Evolutionary conservation across 176 grass and related monocot species (phyloP), one percentile per base, ranked within the genome.

Genomic region (Lolium perenne): DNA sequence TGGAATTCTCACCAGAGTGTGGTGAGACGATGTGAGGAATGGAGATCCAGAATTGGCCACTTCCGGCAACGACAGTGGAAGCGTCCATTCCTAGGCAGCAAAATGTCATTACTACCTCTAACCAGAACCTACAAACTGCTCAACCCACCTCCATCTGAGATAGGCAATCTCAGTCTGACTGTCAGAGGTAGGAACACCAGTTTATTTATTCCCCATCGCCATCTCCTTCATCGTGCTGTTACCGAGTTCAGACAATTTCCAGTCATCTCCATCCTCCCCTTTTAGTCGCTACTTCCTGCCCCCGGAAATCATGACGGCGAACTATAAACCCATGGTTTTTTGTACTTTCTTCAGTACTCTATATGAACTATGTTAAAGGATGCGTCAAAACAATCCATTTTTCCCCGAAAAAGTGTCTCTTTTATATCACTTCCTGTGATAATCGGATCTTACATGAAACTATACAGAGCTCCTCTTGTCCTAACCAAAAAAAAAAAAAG

Each of bases 281-380:
- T 64, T 29, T 29, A 64, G 61, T 10, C 23, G 6, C 23, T 21
- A n/a, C 8, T 22, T 22, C 57, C 20, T 64, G 61, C 12, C 5
- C 61, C 61, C 10, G 13, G 1, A 64, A 32, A 32, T 65, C 13
- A 65, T 7, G 25, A 12, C 12, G 35, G 5, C 3, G 43, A 75
- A 75, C 22, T 17, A 25, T 51, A 32, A 54, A 6, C 48, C 48
- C 48, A 35, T 53, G 25, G 74, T 20, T 77, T 76, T 48, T 80
- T 80, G 57, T 64, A 64, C 59, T 80, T 65, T 18, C 40, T 32
- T 64, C 59, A 17, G 49, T 26, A 11, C 74, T 45, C 49, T 73
- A 74, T 64, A 81, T 13, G 46, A 51, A 91, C 18, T 60, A 48
- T 58, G 18, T 57, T 40, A 13, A 14, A 40, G 51, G 20, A 43